A percentile compares a stretch with the other conserved stretches of the same genome.
phyloP scores from a whole-genome alignment of 805 yeast species.

The Yarrowia sp. region DNA sequence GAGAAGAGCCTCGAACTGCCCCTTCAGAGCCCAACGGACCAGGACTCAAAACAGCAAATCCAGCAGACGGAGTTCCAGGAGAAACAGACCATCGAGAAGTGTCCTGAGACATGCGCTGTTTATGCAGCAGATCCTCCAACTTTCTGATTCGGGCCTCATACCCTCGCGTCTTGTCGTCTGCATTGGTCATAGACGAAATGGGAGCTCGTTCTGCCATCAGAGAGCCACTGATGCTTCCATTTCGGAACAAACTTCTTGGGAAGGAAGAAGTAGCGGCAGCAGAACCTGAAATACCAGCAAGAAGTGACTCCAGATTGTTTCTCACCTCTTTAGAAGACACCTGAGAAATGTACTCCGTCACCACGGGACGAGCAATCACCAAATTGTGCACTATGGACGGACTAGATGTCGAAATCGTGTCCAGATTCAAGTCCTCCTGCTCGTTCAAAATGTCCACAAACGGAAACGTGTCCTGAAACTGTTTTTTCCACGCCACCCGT shows the following conservation, averaged over 20 bases:
- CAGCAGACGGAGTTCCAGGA: neutral
- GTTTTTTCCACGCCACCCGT: slow-evolving; percentile 59
- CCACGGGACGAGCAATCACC: neutral
- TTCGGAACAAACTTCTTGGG: slow-evolving; percentile 1
- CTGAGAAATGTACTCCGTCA: neutral
- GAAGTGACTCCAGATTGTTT: neutral
- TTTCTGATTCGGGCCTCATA: slow-evolving; percentile 70
- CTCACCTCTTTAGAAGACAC: slow-evolving; percentile 8
- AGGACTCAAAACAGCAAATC: neutral
- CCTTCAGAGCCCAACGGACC: neutral
- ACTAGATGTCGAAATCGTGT: neutral
- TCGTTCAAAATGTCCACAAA: slow-evolving; percentile 1
- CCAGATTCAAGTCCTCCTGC: slow-evolving; percentile 1
- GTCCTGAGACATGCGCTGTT: slow-evolving; percentile 47
- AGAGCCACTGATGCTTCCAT: slow-evolving; percentile 9
- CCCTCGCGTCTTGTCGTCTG: slow-evolving; percentile 50
- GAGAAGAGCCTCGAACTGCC: neutral
- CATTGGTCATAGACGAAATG: slow-evolving; percentile 21
- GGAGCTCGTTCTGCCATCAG: neutral
- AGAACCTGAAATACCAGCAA: neutral
- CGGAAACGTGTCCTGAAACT: slow-evolving; percentile 45
- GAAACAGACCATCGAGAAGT: slow-evolving; percentile 6
- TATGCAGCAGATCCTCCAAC: slow-evolving; percentile 73
- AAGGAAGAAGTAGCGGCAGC: neutral
- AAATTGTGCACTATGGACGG: slow-evolving; percentile 19